Conservation (phyloP, 2,329 filamentous ascomycete species). For the Beauveria pseudobassiana region DNA sequence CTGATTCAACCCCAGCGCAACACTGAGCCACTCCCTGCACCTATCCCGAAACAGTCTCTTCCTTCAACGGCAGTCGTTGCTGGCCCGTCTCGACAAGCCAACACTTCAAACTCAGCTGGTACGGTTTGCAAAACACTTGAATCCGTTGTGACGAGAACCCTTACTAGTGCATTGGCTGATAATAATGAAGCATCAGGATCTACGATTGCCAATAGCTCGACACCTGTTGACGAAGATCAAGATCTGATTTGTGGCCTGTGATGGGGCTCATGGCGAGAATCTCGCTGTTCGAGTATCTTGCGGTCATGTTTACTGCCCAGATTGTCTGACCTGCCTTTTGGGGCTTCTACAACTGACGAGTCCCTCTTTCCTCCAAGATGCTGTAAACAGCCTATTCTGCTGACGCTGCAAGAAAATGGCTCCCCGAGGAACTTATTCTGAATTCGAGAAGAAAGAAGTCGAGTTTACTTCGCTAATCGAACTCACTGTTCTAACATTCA, state of each 20-base stretch:
- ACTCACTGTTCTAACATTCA: background rate
- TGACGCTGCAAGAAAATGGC: background rate
- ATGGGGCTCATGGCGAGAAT: background rate
- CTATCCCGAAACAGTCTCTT: background rate
- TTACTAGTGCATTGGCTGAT: too few relatives aligned
- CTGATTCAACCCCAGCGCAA: background rate
- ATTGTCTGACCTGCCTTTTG: background rate
- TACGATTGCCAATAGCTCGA: too few relatives aligned
- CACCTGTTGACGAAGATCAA: too few relatives aligned
- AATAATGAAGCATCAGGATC: background rate
- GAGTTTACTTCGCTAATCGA: background rate
- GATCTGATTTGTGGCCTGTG: background rate
- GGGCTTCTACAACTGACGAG: background rate
- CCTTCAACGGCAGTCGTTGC: background rate
- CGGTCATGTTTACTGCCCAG: background rate
- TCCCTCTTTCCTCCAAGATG: background rate
- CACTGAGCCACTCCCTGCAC: background rate
- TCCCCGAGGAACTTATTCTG: background rate
- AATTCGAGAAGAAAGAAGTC: background rate
- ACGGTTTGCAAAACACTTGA: background rate
- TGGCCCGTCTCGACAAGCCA: background rate
- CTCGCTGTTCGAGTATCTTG: background rate
- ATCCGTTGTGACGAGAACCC: rapidly evolving
- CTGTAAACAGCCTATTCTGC: background rate
- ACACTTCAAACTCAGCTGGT: background rate